Evolutionary conservation across 2,329 filamentous ascomycete genomes (phyloP).

Genomic region (Botryosphaeria dothidea): DNA sequence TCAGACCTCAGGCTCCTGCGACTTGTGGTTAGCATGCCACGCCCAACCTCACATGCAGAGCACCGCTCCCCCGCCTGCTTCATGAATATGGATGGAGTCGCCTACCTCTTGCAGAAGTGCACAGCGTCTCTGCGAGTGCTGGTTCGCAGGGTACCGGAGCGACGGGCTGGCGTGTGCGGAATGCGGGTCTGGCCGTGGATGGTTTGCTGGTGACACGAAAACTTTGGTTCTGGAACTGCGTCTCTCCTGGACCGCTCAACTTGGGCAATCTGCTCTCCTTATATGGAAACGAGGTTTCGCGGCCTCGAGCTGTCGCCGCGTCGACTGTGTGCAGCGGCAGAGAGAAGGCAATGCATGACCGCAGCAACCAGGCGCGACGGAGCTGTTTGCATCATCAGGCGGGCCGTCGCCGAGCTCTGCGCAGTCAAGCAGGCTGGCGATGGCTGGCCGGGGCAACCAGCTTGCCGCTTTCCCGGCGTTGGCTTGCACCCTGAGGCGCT

Average conservation of each 20-base stretch:
- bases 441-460: not conserved
- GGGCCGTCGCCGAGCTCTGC: constrained; percentile 1
- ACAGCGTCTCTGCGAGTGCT: not conserved
- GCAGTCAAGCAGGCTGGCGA: not conserved
- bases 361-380: not conserved
- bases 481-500: not conserved
- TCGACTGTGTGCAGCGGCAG: not conserved
- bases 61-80: not conserved
- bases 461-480: constrained; percentile 3
- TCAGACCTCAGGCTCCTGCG: not conserved
- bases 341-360: constrained; percentile 8
- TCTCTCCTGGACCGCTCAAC: not conserved
- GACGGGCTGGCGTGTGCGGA: constrained; percentile 9
- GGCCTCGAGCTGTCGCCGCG: not conserved
- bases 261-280: not conserved
- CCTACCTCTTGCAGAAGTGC: not conserved
- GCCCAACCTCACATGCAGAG: not conserved
- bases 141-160: not conserved
- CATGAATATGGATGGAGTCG: not conserved
- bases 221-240: not conserved
- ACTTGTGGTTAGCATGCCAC: constrained; percentile 1
- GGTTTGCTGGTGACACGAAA: not conserved
- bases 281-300: not conserved
- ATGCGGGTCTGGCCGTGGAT: constrained; percentile 2
- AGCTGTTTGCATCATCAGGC: constrained; percentile 15